These are phyloP conservation scores for Debaryomycetaceae sp. DNA, from an alignment of 1,139 yeast species.

Conservation along the genomic window DNA sequence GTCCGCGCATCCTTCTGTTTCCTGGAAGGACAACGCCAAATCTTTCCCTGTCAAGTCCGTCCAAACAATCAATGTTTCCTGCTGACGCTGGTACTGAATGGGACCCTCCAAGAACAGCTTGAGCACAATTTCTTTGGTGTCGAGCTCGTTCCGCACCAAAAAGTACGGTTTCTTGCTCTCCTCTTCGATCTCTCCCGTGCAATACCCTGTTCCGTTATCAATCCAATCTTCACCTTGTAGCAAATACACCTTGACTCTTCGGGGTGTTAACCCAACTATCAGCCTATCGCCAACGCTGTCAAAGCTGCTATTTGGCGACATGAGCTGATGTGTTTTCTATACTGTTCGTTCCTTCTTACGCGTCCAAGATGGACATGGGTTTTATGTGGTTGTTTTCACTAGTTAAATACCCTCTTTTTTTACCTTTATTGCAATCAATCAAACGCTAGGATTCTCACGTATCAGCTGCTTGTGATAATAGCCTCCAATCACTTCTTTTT, in stretches of 20 bases:
- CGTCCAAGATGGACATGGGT: background rate
- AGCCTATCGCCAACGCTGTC: background rate
- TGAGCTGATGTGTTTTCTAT: background rate
- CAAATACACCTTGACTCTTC: slow-evolving; percentile 86
- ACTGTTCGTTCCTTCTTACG: background rate
- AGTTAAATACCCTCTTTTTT: background rate
- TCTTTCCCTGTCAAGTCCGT: slow-evolving; percentile 76
- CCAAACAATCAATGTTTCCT: slow-evolving; percentile 94
- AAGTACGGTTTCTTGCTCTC: slow-evolving; percentile 52
- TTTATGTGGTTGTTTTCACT: background rate
- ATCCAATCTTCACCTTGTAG: slow-evolving; percentile 83
- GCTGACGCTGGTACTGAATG: slow-evolving; percentile 88
- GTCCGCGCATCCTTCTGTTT: slow-evolving; percentile 82
- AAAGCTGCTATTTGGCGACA: background rate
- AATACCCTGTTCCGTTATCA: slow-evolving; percentile 91
- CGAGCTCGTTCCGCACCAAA: slow-evolving; percentile 69
- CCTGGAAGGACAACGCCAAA: slow-evolving; percentile 89
- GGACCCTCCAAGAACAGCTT: slow-evolving; percentile 67
- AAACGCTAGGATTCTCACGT: background rate
- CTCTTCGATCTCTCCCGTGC: slow-evolving; percentile 61
- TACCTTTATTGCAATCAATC: background rate
- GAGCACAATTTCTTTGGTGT: slow-evolving; percentile 57
- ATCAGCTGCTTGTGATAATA: background rate
- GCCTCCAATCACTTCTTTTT: background rate
- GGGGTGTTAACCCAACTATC: slow-evolving; percentile 31